A percentile compares a stretch with the other conserved stretches of the same genome.
Evolutionary conservation across 305 asterid genomes (phyloP).

Genomic region (Solanum hybrid): DNA sequence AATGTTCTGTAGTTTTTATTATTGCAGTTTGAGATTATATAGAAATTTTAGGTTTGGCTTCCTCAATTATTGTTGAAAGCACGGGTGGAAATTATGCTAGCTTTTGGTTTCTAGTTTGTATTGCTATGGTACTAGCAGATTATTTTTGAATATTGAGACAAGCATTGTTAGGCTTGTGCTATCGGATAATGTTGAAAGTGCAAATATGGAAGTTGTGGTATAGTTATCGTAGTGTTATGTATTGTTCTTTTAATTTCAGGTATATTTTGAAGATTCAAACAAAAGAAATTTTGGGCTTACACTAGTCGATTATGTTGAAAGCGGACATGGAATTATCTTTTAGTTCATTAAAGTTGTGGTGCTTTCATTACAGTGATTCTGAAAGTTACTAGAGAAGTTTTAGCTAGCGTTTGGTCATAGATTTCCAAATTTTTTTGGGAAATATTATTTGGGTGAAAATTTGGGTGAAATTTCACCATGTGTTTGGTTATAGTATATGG

Average conservation of each 20-base stretch:
- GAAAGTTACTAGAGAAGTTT: neutral
- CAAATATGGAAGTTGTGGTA: conserved; percentile 1
- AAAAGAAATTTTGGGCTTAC: neutral
- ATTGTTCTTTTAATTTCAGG: neutral
- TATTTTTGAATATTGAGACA: neutral
- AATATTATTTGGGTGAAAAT: neutral
- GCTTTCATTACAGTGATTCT: neutral
- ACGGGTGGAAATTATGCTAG: neutral
- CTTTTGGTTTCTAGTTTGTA: neutral
- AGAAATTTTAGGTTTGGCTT: neutral
- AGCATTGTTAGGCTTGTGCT: neutral
- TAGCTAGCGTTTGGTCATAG: neutral
- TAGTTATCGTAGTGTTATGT: neutral
- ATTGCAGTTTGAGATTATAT: neutral
- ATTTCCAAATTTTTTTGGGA: neutral
- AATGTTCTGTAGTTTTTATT: neutral
- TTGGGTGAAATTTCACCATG: neutral
- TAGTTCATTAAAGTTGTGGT: neutral
- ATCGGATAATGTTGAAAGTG: neutral
- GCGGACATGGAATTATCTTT: neutral
- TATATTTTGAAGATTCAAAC: neutral
- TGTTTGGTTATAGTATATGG: neutral
- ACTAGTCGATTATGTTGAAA: neutral
- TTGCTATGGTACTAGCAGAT: neutral
- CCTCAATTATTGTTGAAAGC: neutral